Percentiles rank a stretch among this genome's conserved stretches.
These are phyloP conservation scores for Naegleria fowleri DNA, from an alignment of 208 protist species.

Conservation along the genomic window DNA sequence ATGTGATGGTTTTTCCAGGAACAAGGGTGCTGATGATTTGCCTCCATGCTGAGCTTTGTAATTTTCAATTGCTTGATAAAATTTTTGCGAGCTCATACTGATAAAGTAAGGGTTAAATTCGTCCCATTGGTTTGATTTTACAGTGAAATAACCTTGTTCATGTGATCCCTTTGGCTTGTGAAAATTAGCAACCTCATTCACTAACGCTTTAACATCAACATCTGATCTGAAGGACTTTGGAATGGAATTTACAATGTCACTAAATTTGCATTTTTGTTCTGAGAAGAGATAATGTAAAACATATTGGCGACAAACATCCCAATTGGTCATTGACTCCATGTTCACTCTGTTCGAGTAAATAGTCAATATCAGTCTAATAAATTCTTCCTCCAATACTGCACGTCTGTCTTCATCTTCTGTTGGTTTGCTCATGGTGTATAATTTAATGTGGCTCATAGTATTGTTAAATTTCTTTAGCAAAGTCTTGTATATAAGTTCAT, in stretches of 20 bases:
- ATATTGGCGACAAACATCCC: not conserved
- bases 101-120: conserved; percentile 10
- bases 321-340: not conserved
- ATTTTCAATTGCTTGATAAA: not conserved
- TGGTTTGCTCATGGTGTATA: not conserved
- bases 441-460: not conserved
- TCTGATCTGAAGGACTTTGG: not conserved
- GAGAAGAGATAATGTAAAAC: not conserved
- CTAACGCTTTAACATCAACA: not conserved
- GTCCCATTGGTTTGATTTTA: not conserved
- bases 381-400: not conserved
- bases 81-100: not conserved
- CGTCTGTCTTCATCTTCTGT: not conserved
- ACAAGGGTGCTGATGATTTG: not conserved
- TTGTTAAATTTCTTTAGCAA: not conserved
- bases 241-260: not conserved
- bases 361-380: not conserved
- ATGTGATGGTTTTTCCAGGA: not conserved
- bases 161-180: not conserved
- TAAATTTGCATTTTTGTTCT: not conserved
- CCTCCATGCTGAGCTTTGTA: not conserved
- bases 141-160: not conserved
- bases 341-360: not conserved
- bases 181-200: not conserved
- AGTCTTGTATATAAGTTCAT: not conserved